Evolutionary conservation across 495 filamentous ascomycete species (phyloP), one percentile per base, ranked within the genome.

Genomic region (Rusavskia elegans): DNA sequence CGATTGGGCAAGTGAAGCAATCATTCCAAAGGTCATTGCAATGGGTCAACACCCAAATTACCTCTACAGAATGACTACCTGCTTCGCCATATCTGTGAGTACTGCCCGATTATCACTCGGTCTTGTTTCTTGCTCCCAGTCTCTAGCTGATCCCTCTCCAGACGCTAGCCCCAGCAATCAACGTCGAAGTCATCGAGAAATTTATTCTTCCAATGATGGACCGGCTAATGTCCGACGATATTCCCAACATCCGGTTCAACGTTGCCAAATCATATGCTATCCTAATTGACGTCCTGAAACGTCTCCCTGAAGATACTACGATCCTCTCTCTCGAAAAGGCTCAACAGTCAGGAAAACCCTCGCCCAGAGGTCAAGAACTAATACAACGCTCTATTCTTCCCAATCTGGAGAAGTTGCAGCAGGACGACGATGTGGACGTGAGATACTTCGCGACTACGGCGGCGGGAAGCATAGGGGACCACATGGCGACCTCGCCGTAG

Each of bases 11-110:
- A 88, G 81, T 68, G 84, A 87, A 57, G 88, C 89, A 41, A 98
- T 98, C 59, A 94, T 98, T 58, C 92, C 92, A 30, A 95, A 95
- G 70, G 92, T 98, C 56, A 92, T 95, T 80, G 84, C 82, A 14
- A 95, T 98, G 93, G 92, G 92, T 30, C 81, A 84, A 52, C 93
- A 98, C 63, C 88, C 92, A 23, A 98, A 98, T 68, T 98, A 98
- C 64, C 81, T 98, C 40, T 98, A 98, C 75, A 80, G 92, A 58
- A 98, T 98, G 92, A 98, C 92, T 13, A 98, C 92, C 29, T 96
- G 89, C 68, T 96, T 97, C 63, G 92, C 92, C 48, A 88, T 98
- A 59, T 88, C 90, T 55, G 92, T 98, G 79, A 71, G 86, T 75
- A 39, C 4, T 39, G 50, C 37, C 25, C 7, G 25, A 27, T 27